Evolutionary conservation across 202 grass and related monocot species (phyloP), one percentile per base, ranked within the genome.

Genomic region (Schoenoplectus tabernaemontani): DNA sequence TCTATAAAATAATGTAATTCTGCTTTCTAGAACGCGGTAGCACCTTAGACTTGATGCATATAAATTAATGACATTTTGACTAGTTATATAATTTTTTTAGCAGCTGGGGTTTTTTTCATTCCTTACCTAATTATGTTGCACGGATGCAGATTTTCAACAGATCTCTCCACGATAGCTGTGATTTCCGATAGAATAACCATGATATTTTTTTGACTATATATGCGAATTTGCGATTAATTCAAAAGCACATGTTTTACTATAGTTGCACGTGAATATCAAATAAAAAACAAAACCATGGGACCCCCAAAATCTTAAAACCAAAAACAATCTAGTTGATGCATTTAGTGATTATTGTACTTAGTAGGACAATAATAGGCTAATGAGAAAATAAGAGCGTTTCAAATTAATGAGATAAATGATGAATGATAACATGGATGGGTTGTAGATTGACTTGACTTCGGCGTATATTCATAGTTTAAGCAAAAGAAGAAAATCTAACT

Each of bases 131-230:
- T 69, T 69, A 43, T 44, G 38, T 44, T 44, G 38, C 38, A 69
- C 65, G 38, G 38, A 44, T 44, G 19, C 17, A 4, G 38, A 69
- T 44, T 4, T 10, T 7, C 16, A 19, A 69, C 65, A 69, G 41
- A 66, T 66, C 65, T 69, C 65, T 22, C 39, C 65, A 69, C 37
- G 37, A 69, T 69, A 44, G n/a, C 17, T 24, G 65, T 69, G 41
- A 64, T 64, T 32, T 64, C 32, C 32, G 12, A 64, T 11, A 68
- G 19, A 69, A 24, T 20, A 69, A 44, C 8, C 38, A 69, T 69
- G 34, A 66, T 66, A 41, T 67, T 23, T 42, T 20, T 66, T 39
- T 66, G 32, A 19, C 33, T 41, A 65, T 65, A 8, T 19, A 11
- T 5, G 10, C 3, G 11, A 0, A 7, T 20, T 22, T 66, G 13